phyloP scores from a whole-genome alignment of 176 grass and related monocot genomes.

The Avena eriantha region DNA sequence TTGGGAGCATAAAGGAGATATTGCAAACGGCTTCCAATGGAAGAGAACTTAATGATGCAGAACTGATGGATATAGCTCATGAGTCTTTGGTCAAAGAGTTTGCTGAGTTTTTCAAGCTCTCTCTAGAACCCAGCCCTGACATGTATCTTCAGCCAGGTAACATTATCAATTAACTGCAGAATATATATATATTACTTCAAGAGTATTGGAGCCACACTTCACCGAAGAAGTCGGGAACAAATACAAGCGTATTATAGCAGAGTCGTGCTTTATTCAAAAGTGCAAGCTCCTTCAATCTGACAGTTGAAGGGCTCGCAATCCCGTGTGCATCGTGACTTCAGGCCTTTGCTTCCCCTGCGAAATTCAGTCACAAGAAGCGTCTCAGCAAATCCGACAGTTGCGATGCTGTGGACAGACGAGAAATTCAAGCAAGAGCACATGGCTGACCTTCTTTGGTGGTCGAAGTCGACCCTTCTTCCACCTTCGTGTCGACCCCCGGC shows the following conservation, averaged over 20 bases:
- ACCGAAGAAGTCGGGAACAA: constrained; percentile 3
- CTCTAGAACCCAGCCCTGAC: constrained; percentile 40
- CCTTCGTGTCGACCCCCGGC: constrained; percentile 35
- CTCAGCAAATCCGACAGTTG: not conserved
- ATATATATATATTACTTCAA: not conserved
- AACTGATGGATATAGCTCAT: constrained; percentile 59
- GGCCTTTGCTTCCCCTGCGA: constrained; percentile 46
- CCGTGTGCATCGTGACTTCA: not conserved
- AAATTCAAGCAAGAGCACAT: constrained; percentile 2
- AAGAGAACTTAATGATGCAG: constrained; percentile 40
- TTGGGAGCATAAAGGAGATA: constrained; percentile 68
- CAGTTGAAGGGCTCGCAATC: not conserved
- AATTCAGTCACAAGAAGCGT: not conserved
- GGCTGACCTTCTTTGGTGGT: constrained; percentile 37
- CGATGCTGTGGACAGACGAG: not conserved
- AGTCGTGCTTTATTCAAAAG: constrained; percentile 12
- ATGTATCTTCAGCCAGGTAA: constrained; percentile 10
- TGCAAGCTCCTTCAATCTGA: not conserved
- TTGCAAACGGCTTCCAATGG: constrained; percentile 20
- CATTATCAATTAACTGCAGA: not conserved
- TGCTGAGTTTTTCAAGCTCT: constrained; percentile 68
- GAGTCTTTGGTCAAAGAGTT: constrained; percentile 70
- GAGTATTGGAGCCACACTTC: not conserved
- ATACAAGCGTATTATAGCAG: constrained; percentile 23
- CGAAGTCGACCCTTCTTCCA: constrained; percentile 18